Evolutionary conservation across 495 filamentous ascomycete species (phyloP).

Genomic region (Chaetomidium leptoderma): DNA sequence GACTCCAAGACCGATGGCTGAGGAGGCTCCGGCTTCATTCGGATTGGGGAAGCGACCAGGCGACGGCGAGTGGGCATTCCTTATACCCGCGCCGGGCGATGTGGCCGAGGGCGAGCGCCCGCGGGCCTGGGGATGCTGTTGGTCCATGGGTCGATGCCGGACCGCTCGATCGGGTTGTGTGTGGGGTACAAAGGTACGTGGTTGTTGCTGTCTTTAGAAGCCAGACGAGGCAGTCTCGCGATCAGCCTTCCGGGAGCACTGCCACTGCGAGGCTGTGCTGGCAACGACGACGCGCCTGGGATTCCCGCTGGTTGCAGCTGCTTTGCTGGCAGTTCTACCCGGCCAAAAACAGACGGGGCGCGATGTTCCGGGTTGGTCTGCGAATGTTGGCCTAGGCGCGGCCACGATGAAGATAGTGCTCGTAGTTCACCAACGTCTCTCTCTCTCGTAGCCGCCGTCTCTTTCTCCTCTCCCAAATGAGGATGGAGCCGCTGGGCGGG

Average conservation of each 20-base stretch:
- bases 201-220: slow-evolving; percentile 41
- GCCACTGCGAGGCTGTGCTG: slow-evolving; percentile 37
- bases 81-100: slow-evolving; percentile 42
- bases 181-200: slow-evolving; percentile 1
- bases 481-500: background rate
- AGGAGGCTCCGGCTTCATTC: slow-evolving; percentile 33
- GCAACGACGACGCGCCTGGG: slow-evolving; percentile 23
- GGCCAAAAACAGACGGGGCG: background rate
- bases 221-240: slow-evolving; percentile 33
- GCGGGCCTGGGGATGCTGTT: slow-evolving; percentile 43
- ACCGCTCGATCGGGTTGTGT: slow-evolving; percentile 7
- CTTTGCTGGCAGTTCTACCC: slow-evolving; percentile 22
- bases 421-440: background rate
- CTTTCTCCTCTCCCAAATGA: slow-evolving; percentile 12
- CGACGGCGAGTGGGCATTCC: slow-evolving; percentile 47
- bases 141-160: slow-evolving; percentile 40
- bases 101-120: slow-evolving; percentile 46
- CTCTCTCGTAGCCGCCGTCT: slow-evolving; percentile 14
- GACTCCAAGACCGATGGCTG: slow-evolving; percentile 47
- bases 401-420: background rate
- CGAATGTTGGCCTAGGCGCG: background rate
- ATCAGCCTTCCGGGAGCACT: slow-evolving; percentile 40
- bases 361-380: background rate
- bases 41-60: slow-evolving; percentile 43
- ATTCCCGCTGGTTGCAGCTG: slow-evolving; percentile 17